Base-by-base conservation (phyloP, 2,329 filamentous ascomycete species). In the Tympanopsis confertula region DNA sequence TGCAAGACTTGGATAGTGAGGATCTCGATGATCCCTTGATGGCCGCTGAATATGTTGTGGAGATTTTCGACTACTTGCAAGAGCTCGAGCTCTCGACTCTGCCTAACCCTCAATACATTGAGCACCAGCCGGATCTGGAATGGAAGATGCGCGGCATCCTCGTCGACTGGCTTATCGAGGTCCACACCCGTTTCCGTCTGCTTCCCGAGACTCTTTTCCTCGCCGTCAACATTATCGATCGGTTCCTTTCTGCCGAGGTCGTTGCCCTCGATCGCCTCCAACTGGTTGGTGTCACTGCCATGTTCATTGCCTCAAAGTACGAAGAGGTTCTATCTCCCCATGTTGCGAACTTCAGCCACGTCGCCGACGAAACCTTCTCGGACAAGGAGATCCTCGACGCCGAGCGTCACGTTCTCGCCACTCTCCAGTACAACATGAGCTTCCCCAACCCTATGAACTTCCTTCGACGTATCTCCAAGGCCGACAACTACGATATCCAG, bases 381-480 rank as follows among this genome's bases (percentile, higher is more conserved):
- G 89, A 95, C 58, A 78, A 85, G 35, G 91, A 98, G 65, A 96
- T 98, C 48, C 72, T 98, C 28, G 89, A 86, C 54, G 91, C 91
- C n/a, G 91, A 98, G 63, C 84, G 91, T 47, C 94, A 93, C 57
- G 81, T 98, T 47, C 79, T 98, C 38, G 76, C 78, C 47, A 87
- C 87, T 4, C 74, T 98, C 43, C 82, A 95, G 65, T 98, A 95
- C 59, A 89, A 98, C 57, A 78, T 98, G 45, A 95, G 88, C 68
- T 98, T 95, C 56, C 91, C 91, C 40, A 98, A 98, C 63, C 91
- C 91, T 17, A 98, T 98, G 91, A 98, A 98, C 73, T 98, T 98
- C 68, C 77, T 98, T 43, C 86, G 91, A 46, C 85, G 93, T 48
- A 94, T 98, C 61, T 96, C 89, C 44, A 98, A 98, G 71, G 93